Percentiles rank a stretch among this genome's conserved stretches.
Evolutionary conservation across 2,329 filamentous ascomycete species (phyloP).

Genomic region (Ciborinia camelliae): DNA sequence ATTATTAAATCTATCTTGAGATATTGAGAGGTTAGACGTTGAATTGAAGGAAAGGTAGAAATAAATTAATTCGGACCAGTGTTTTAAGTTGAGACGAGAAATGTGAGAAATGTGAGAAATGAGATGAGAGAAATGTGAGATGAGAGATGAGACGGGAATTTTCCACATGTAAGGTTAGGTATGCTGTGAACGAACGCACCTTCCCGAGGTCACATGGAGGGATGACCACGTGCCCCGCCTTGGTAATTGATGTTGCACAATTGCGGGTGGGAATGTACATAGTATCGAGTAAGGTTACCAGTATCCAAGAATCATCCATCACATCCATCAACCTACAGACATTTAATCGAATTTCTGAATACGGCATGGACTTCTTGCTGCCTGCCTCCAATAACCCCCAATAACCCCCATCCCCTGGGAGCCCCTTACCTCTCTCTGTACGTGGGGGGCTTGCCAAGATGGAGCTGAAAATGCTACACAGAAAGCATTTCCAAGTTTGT

Average conservation of each 20-base stretch:
- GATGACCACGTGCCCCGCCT: background rate
- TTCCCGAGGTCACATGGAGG: background rate
- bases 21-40: no score
- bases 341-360: background rate
- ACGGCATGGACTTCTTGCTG: background rate
- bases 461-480: conserved; percentile 15
- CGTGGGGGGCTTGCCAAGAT: conserved; percentile 7
- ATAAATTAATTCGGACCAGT: no score
- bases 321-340: background rate
- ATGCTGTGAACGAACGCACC: background rate
- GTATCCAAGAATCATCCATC: no score
- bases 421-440: background rate
- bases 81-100: no score
- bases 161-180: no score
- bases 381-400: background rate
- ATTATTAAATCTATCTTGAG: no score
- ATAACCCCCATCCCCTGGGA: background rate
- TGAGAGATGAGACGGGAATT: background rate
- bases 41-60: background rate
- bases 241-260: no score
- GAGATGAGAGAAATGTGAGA: no score
- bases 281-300: no score
- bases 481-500: background rate
- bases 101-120: no score
- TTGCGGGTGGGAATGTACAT: no score